These are phyloP conservation scores for Flaveria trinervia DNA, from an alignment of 129 eudicot species.

Conservation along the genomic window DNA sequence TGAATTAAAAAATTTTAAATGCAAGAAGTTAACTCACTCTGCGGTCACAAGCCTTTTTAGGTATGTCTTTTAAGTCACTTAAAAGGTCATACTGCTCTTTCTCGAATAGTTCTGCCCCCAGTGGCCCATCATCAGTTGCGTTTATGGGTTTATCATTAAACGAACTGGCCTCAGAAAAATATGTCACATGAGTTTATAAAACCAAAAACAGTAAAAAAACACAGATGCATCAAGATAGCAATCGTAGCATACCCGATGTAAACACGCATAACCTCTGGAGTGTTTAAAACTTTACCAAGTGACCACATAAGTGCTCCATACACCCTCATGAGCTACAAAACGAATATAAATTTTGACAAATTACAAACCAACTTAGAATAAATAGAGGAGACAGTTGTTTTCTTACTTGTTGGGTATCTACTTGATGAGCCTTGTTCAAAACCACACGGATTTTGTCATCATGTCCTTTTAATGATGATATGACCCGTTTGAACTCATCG, in stretches of 20 bases:
- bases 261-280: slow-evolving; percentile 94
- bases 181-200: slow-evolving; percentile 4
- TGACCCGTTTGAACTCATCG: slow-evolving; percentile 93
- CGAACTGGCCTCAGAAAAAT: slow-evolving; percentile 48
- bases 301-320: slow-evolving; percentile 99
- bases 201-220: background rate
- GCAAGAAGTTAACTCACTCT: slow-evolving; percentile 56
- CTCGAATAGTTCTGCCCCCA: slow-evolving; percentile 81
- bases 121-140: slow-evolving; percentile 57
- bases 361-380: background rate
- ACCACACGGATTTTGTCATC: slow-evolving; percentile 97
- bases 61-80: slow-evolving; percentile 83
- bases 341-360: background rate
- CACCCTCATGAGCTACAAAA: slow-evolving; percentile 80
- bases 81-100: slow-evolving; percentile 93
- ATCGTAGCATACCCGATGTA: slow-evolving; percentile 74
- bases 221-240: background rate
- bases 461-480: slow-evolving; percentile 83
- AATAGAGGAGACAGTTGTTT: background rate
- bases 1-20: background rate
- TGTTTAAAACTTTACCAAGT: slow-evolving; percentile 88
- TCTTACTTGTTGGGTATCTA: slow-evolving; percentile 91
- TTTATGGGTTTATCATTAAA: slow-evolving; percentile 89
- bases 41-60: slow-evolving; percentile 96
- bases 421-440: slow-evolving; percentile 96